phyloP scores from a whole-genome alignment of 495 filamentous ascomycete genomes.

The Trichocladium uniseriatum region DNA sequence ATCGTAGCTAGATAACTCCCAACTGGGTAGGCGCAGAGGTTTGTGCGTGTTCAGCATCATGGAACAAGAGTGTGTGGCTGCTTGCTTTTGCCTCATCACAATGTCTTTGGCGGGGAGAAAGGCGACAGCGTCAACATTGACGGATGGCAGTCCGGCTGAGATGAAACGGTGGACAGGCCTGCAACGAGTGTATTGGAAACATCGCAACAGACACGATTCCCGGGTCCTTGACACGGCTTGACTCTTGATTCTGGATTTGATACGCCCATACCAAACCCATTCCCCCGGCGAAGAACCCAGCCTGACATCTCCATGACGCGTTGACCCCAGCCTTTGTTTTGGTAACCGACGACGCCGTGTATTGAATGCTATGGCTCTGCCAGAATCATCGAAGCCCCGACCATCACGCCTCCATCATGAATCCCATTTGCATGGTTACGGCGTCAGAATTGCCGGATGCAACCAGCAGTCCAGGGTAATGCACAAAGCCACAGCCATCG shows the following conservation, averaged over 20 bases:
- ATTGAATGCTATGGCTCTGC: constrained; percentile 30
- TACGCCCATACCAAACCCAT: not conserved
- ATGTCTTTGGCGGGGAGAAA: too few species aligned
- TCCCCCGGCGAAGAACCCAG: not conserved
- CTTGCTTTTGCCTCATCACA: too few species aligned
- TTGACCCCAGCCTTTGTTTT: not conserved
- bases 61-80: too few species aligned
- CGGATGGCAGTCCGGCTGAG: too few species aligned
- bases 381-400: constrained; percentile 24
- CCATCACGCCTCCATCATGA: constrained; percentile 28
- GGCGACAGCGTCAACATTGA: too few species aligned
- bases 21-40: too few species aligned
- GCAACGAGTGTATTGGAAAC: too few species aligned
- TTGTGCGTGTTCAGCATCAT: too few species aligned
- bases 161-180: too few species aligned
- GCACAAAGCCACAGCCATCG: constrained; percentile 28
- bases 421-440: constrained; percentile 17
- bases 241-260: not conserved
- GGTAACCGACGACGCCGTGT: constrained; percentile 22
- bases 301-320: not conserved
- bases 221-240: too few species aligned
- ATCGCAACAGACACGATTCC: too few species aligned
- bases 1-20: too few species aligned
- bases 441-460: constrained; percentile 20
- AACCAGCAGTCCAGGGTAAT: constrained; percentile 25